Evolutionary conservation across 202 grass and related monocot genomes (phyloP), one percentile per base, ranked within the genome.

Genomic region (Musa balbisiana): DNA sequence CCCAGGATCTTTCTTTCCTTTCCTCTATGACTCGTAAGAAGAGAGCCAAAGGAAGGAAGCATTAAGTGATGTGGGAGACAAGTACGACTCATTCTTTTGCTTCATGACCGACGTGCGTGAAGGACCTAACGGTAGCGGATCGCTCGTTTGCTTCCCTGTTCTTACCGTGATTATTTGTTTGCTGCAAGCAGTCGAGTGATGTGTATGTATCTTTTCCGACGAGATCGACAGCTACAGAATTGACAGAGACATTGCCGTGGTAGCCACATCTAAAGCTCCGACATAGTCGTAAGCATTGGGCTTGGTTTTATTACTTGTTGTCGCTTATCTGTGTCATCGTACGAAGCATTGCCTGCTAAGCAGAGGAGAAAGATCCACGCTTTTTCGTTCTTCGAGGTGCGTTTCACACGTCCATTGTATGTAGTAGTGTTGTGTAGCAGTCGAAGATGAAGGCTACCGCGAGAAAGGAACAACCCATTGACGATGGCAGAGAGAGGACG

Each of bases 341-440:
- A 56, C 53, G 21, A 52, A 71, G 15, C 43, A 65, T 26, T 26
- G 63, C 33, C 14, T 22, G 49, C 49, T 51, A 51, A 71, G 33
- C 51, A 23, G 68, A 56, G 53, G 23, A 11, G 52, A 55, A 74
- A 74, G 67, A 70, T 70, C 67, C 67, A 49, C 50, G 51, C 49
- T 70, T 70, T 70, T 70, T 52, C 67, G 67, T 70, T 70, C 67
- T 70, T 70, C 51, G 67, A 70, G 33, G 67, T 4, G 16, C 10
- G 17, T 19, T 51, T 70, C 49, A 43, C 33, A 70, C 33, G 11
- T 19, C 12, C 67, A 51, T 16, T 49, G 24, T 67, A 17, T 9
- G 69, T 4, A 19, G 21, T 20, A 10, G 10, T 53, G 51, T 72
- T n/a, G 13, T 53, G n/a, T 24, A 69, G 66, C 24, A 15, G 25